Base-by-base conservation (phyloP, 495 filamentous ascomycete species). In the Xylaria venustula region DNA sequence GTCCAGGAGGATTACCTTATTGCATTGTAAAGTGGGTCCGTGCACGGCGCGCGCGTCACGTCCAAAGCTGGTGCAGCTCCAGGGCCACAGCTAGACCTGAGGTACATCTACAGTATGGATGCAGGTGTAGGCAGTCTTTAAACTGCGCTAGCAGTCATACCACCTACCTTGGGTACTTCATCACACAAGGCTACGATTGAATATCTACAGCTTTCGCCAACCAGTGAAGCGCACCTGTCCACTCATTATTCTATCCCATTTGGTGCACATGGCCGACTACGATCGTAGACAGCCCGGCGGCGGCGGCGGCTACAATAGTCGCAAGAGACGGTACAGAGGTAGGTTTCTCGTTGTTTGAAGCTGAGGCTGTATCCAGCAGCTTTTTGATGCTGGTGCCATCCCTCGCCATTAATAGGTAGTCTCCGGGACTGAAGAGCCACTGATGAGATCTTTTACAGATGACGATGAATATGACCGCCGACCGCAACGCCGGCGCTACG, bases 401-500 rank as follows among this genome's bases (percentile, higher is more conserved):
- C 36, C n/a, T 1, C 7, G 46, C 28, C 25, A 2, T 22, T 34
- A 14, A 37, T 12, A 56, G 28, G 41, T 46, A 48, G 41, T 58
- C 63, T 37, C 64, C 67, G 63, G 71, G 60, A 94, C 55, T n/a
- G 30, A 23, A 34, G 70, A 2, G 41, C 25, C n/a, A 20, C 57
- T 60, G 48, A 60, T 26, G 3, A 28, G 23, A 9, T 11, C 45
- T 12, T 1, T 28, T 46, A 34, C 58, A 71, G 69, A 84, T 30
- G 90, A 95, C 63, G 86, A 92, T 67, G 87, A 92, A 51, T 80
- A 84, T 66, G 87, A 90, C 64, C 87, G 89, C 65, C 83, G 85
- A 49, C 83, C 83, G n/a, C 88, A 88, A 65, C 83, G 90, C 56
- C 86, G 90, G 42, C 84, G 89, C 68, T 91, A 90, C 65, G 88